These are phyloP conservation scores for Nemophila menziesii DNA, from an alignment of 257 asterid genomes.

Conservation along the genomic window DNA sequence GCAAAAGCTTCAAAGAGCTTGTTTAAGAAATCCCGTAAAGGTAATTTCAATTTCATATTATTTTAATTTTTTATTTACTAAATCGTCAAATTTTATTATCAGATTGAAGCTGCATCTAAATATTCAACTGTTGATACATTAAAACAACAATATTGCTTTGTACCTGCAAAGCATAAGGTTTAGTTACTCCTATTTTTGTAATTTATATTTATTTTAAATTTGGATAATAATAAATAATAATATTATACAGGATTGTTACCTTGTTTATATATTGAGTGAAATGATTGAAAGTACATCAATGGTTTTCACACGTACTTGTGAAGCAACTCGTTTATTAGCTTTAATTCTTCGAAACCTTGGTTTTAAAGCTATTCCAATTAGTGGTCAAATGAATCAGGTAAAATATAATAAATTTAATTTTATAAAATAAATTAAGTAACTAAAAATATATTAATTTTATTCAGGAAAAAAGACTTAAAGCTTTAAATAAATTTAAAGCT, in stretches of 20 bases:
- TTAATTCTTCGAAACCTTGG: slow-evolving; percentile 73
- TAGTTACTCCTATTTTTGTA: not conserved
- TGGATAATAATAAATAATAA: not conserved
- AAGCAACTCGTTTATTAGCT: slow-evolving; percentile 61
- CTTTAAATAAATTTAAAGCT: slow-evolving; percentile 66
- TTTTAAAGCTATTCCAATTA: slow-evolving; percentile 73
- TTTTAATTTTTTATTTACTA: slow-evolving; percentile 2
- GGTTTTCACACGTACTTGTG: slow-evolving; percentile 94
- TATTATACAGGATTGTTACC: slow-evolving; percentile 56
- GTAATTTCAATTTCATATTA: slow-evolving; percentile 23
- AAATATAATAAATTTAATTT: not conserved
- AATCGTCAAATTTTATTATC: slow-evolving; percentile 9
- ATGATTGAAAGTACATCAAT: slow-evolving; percentile 62
- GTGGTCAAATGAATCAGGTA: slow-evolving; percentile 95
- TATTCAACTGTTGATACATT: slow-evolving; percentile 88
- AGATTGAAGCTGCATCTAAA: slow-evolving; percentile 83
- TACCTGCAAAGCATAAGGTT: slow-evolving; percentile 86
- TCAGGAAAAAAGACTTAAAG: slow-evolving; percentile 86
- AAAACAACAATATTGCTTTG: slow-evolving; percentile 64
- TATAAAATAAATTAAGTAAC: not conserved
- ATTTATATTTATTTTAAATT: not conserved
- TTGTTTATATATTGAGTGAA: slow-evolving; percentile 66
- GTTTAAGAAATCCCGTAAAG: slow-evolving; percentile 83
- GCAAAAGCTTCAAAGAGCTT: slow-evolving; percentile 84
- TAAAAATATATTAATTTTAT: no score